Evolutionary conservation across 202 grass and related monocot species (phyloP).

Genomic region (Digitaria exilis): DNA sequence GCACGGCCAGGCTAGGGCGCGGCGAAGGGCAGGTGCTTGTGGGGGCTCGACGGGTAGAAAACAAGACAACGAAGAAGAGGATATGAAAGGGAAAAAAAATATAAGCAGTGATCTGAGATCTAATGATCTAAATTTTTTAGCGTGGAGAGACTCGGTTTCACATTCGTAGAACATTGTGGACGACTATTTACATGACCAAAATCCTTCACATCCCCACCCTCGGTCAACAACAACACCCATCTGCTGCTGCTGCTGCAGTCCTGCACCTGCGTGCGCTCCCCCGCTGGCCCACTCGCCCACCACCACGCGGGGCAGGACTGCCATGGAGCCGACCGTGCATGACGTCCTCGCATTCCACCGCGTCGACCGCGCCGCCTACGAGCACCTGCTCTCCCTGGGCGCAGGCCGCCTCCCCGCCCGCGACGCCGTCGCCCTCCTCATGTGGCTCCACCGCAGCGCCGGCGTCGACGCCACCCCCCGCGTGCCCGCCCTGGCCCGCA

Average conservation of each 20-base stretch:
- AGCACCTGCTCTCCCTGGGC: conserved; percentile 41
- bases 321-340: conserved; percentile 51
- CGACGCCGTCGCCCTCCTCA: conserved; percentile 65
- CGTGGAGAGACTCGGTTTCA: no score
- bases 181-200: not conserved
- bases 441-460: conserved; percentile 51
- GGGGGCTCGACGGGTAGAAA: no score
- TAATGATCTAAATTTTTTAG: no score
- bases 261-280: not conserved
- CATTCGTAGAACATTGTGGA: no score
- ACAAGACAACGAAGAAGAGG: no score
- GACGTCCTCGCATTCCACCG: conserved; percentile 66
- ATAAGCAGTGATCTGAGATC: no score
- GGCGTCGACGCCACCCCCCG: conserved; percentile 42
- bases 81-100: no score
- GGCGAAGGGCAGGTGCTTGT: no score
- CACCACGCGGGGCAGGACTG: not conserved
- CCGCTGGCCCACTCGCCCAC: conserved; percentile 2
- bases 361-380: conserved; percentile 55
- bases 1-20: no score
- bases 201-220: no score
- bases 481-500: not conserved
- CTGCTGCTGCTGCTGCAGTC: no score
- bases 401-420: conserved; percentile 10
- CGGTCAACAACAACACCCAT: not conserved